These are phyloP conservation scores for Aspergillus ochraceus DNA, from an alignment of 2,329 filamentous ascomycete species.

Conservation along the genomic window DNA sequence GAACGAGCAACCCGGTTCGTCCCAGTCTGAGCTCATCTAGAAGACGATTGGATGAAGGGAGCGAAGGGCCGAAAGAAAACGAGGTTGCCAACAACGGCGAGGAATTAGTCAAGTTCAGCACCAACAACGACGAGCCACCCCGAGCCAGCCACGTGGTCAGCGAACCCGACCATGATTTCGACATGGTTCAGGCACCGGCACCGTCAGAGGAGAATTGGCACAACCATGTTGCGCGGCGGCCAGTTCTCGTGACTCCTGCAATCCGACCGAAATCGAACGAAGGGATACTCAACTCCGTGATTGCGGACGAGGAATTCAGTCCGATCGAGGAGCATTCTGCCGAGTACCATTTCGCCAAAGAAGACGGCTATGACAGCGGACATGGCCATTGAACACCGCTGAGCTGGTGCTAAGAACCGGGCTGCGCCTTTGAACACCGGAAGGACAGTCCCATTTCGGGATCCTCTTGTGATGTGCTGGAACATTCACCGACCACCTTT, in stretches of 20 bases:
- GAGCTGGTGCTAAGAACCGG: neutral
- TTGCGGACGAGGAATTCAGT: conserved; percentile 34
- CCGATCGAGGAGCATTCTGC: conserved; percentile 31
- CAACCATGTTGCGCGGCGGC: conserved; percentile 55
- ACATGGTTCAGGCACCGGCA: conserved; percentile 18
- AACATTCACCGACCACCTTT: neutral
- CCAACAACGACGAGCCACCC: conserved; percentile 46
- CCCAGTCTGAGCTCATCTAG: conserved; percentile 39
- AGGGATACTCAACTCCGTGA: conserved; percentile 54
- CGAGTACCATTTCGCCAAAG: conserved; percentile 59
- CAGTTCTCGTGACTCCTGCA: conserved; percentile 63
- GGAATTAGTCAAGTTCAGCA: conserved; percentile 62
- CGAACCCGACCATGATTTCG: conserved; percentile 51
- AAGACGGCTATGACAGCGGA: conserved; percentile 20
- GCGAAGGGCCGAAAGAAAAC: conserved; percentile 50
- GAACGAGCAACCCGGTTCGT: conserved; percentile 34
- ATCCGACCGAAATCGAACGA: conserved; percentile 62
- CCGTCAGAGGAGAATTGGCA: conserved; percentile 49
- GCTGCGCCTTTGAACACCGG: neutral
- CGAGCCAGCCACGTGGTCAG: conserved; percentile 53
- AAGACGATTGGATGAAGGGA: conserved; percentile 53
- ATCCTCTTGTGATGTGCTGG: neutral
- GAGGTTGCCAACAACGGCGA: conserved; percentile 71
- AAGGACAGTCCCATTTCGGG: neutral
- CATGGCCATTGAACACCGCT: conserved; percentile 10